Evolutionary conservation across 352 stramenopile species (phyloP).

Genomic region (Blastocystis sp.): DNA sequence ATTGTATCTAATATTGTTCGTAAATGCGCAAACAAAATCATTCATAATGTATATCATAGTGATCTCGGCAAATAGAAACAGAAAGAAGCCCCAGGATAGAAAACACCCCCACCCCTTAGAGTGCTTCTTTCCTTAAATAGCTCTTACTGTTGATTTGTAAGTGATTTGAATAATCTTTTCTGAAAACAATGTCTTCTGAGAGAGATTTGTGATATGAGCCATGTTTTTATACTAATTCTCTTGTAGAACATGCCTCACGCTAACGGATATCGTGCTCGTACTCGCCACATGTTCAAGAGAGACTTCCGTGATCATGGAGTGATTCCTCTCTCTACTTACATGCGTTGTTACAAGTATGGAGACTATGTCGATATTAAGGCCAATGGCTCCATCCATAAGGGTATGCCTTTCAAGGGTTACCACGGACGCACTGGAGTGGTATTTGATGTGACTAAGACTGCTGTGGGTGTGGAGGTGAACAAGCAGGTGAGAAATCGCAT

Average conservation of each 20-base stretch:
- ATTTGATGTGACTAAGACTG: constrained; percentile 97
- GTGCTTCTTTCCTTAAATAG: not conserved
- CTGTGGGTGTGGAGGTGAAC: constrained; percentile 96
- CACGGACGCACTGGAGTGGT: constrained; percentile 96
- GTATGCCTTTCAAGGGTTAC: constrained; percentile 99
- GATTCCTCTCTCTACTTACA: constrained; percentile 89
- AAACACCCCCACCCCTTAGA: too few species aligned
- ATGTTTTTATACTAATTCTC: not conserved
- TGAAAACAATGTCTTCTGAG: not conserved
- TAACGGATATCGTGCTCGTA: constrained; percentile 94
- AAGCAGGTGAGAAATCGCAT: constrained; percentile 94
- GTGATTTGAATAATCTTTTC: not conserved
- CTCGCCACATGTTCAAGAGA: constrained; percentile 98
- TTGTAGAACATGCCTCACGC: constrained; percentile 89
- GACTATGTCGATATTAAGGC: constrained; percentile 99
- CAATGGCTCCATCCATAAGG: constrained; percentile 96
- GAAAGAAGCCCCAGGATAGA: too few species aligned
- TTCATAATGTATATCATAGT: too few species aligned
- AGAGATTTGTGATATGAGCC: not conserved
- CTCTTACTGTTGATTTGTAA: not conserved
- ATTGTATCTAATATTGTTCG: too few species aligned
- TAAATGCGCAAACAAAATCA: too few species aligned
- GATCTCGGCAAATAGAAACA: too few species aligned
- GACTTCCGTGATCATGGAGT: constrained; percentile 91
- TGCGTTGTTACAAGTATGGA: constrained; percentile 95